Percentiles rank a stretch among this genome's conserved stretches.
Evolutionary conservation across 345 rosid genomes (phyloP).

Genomic region (Eucalyptus lansdowneana): DNA sequence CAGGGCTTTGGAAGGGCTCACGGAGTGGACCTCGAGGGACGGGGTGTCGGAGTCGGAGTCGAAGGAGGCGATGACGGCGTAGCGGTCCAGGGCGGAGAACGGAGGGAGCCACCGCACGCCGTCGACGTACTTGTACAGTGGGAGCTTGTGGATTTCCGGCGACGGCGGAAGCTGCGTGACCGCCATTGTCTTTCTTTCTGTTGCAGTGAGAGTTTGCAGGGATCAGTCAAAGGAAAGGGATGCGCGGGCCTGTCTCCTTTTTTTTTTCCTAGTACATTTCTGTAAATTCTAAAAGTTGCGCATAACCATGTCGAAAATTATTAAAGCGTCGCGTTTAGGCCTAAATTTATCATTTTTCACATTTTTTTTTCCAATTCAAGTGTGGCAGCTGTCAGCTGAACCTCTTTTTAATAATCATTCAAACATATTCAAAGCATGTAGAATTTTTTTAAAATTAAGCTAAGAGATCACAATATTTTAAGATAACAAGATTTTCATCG

Average conservation of each 20-base stretch:
- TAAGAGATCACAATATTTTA: background rate
- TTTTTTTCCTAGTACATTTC: too few species aligned
- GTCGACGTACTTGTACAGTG: constrained; percentile 52
- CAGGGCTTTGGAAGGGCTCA: constrained; percentile 11
- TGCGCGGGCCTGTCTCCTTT: background rate
- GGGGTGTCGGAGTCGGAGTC: constrained; percentile 42
- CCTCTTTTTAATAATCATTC: background rate
- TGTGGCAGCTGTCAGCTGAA: background rate
- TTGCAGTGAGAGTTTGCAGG: background rate
- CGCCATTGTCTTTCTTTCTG: constrained; percentile 22
- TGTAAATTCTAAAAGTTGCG: background rate
- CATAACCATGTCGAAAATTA: background rate
- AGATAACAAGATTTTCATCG: too few species aligned
- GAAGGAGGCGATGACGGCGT: constrained; percentile 32
- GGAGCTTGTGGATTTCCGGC: constrained; percentile 32
- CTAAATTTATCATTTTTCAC: background rate
- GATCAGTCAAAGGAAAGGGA: background rate
- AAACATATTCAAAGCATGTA: background rate
- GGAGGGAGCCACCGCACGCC: constrained; percentile 83
- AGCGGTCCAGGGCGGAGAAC: constrained; percentile 53
- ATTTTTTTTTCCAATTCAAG: too few species aligned
- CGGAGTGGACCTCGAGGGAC: constrained; percentile 40
- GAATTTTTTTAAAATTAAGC: background rate
- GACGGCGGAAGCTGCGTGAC: constrained; percentile 17
- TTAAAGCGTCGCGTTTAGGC: background rate